Evolutionary conservation across 1,284 basidiomycete genomes (phyloP), one percentile per base, ranked within the genome.

Genomic region (Malassezia globosa): DNA sequence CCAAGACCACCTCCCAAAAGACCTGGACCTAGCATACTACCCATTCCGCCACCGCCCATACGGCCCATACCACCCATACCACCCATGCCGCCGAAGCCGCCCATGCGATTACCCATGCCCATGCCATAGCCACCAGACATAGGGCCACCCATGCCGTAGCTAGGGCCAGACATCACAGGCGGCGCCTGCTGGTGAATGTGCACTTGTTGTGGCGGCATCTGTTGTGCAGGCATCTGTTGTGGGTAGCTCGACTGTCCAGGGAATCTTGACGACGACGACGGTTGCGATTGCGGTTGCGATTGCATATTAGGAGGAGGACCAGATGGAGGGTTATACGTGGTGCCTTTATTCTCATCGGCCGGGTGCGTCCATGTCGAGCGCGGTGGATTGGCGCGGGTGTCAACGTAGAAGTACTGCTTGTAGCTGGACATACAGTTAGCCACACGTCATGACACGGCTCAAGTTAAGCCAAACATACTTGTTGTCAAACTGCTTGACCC

Each of bases 341-440:
- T 50, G 14, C 40, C 25, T 24, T 29, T 16, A 42, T 64, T 63
- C 6, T 43, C 41, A 37, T 67, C 65, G 13, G 49, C 41, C 0
- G 67, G 67, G 45, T 69, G 66, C 2, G 58, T 54, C 67, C 67
- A 70, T 46, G 61, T 64, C 22, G 64, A 66, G 2, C 61, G 54
- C 1, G 67, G 66, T 5, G 67, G 67, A 11, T 55, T 62, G 5
- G 59, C 56, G 16, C 47, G 44, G 14, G 67, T 70, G 48, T 70
- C 63, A 21, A 70, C 67, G 55, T 62, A 70, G 34, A 69, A 70
- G 59, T 62, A 57, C 34, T 59, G 59, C 23, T 52, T 58, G 58
- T 70, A 67, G 51, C 57, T 59, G 42, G 14, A 34, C 31, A 40
- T 7, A n/a, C n/a, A 13, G 45, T 43, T 16, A 47, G 34, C 11